phyloP scores from a whole-genome alignment of 1,139 yeast genomes.

The Nakaseomyces sp. region DNA sequence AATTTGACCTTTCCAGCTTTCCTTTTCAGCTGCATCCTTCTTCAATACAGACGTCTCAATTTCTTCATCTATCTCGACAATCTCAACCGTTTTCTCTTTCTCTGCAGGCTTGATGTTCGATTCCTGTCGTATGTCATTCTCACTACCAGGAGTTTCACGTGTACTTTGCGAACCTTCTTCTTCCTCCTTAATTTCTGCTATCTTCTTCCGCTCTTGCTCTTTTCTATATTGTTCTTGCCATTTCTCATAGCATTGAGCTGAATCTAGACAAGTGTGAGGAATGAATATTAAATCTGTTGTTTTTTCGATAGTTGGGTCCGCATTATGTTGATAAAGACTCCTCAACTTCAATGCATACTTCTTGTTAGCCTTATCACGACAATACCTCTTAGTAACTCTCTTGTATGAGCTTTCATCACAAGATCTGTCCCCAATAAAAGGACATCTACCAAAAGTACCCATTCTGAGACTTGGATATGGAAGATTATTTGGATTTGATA shows the following conservation, averaged over 20 bases:
- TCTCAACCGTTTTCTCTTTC: not conserved
- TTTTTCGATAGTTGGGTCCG: slow-evolving; percentile 17
- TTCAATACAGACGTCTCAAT: not conserved
- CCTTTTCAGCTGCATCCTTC: not conserved
- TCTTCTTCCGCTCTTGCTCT: slow-evolving; percentile 7
- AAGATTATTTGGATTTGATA: slow-evolving; percentile 25
- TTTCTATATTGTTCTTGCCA: slow-evolving; percentile 10
- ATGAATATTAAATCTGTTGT: slow-evolving; percentile 14
- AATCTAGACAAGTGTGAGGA: slow-evolving; percentile 22
- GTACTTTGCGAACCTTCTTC: not conserved
- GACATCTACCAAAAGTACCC: slow-evolving; percentile 62
- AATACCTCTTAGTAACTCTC: slow-evolving; percentile 27
- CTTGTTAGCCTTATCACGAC: slow-evolving; percentile 27
- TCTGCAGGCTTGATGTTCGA: not conserved
- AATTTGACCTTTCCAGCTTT: not conserved
- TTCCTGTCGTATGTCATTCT: not conserved
- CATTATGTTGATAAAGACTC: slow-evolving; percentile 25
- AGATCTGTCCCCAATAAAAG: slow-evolving; percentile 47
- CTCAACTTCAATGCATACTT: slow-evolving; percentile 28
- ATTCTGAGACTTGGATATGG: slow-evolving; percentile 39
- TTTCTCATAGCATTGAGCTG: slow-evolving; percentile 16
- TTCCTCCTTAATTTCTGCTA: not conserved
- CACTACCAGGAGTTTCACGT: not conserved
- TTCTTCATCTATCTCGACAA: slow-evolving; percentile 6
- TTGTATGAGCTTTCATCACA: slow-evolving; percentile 27